Percentiles rank a stretch among this genome's conserved stretches.
Evolutionary conservation across 768 basidiomycete species (phyloP).

Genomic region (Termitomyces sp.): DNA sequence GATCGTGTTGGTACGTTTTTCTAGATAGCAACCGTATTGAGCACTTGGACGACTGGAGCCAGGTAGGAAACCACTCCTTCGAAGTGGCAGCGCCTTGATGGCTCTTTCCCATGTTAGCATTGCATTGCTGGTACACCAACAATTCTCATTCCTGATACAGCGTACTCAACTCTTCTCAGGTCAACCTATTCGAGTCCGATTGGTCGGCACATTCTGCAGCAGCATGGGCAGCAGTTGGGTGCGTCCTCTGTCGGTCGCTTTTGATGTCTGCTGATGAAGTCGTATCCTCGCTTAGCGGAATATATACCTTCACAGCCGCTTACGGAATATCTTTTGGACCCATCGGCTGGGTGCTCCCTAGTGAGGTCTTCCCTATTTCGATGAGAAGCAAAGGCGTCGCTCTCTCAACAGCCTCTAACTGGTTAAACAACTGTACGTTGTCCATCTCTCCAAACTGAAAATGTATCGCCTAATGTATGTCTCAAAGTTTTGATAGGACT

Average conservation of each 20-base stretch:
- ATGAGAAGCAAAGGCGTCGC: constrained; percentile 80
- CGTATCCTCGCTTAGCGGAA: constrained; percentile 31
- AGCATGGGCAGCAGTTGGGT: constrained; percentile 70
- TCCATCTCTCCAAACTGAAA: not conserved
- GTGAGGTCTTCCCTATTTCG: constrained; percentile 77
- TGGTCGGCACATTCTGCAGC: constrained; percentile 55
- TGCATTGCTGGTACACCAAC: constrained; percentile 46
- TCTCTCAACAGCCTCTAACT: constrained; percentile 79
- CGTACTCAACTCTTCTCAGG: constrained; percentile 23
- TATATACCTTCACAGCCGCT: constrained; percentile 71
- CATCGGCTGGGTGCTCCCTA: constrained; percentile 79
- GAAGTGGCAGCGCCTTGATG: constrained; percentile 65
- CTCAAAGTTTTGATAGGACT: constrained; percentile 72
- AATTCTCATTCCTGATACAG: not conserved
- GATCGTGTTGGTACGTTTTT: constrained; percentile 49
- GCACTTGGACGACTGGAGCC: not conserved
- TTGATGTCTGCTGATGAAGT: not conserved
- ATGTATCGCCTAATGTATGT: not conserved
- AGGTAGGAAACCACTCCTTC: constrained; percentile 64
- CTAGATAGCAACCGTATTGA: not conserved
- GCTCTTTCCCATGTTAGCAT: constrained; percentile 57
- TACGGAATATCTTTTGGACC: constrained; percentile 79
- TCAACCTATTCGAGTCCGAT: constrained; percentile 41
- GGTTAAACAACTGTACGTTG: constrained; percentile 71
- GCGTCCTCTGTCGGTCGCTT: constrained; percentile 15